A percentile compares a stretch with the other conserved stretches of the same genome.
Conservation (phyloP, 108 stramenopile genomes). For the Cyclotella cryptica region DNA sequence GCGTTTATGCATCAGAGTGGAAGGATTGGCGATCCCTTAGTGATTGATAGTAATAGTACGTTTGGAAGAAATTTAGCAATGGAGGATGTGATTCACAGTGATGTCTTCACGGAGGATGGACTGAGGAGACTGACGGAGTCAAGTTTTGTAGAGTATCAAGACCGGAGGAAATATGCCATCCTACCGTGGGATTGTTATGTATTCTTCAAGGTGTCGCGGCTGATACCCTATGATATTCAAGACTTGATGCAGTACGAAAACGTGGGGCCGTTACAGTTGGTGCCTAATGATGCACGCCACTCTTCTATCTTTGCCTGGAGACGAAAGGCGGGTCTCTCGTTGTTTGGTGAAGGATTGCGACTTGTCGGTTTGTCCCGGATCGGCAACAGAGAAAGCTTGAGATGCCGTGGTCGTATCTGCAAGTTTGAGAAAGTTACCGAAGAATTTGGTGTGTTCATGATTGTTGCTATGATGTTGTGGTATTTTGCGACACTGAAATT, state of each 20-base stretch:
- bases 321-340: slow-evolving; percentile 26
- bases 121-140: slow-evolving; percentile 44
- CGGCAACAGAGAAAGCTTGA: slow-evolving; percentile 15
- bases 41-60: slow-evolving; percentile 41
- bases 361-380: slow-evolving; percentile 23
- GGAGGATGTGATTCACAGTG: slow-evolving; percentile 39
- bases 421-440: slow-evolving; percentile 44
- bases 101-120: slow-evolving; percentile 46
- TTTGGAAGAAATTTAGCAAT: slow-evolving; percentile 37
- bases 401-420: slow-evolving; percentile 40
- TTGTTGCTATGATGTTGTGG: slow-evolving; percentile 24
- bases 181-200: slow-evolving; percentile 55
- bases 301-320: slow-evolving; percentile 23
- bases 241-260: slow-evolving; percentile 36
- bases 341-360: slow-evolving; percentile 27
- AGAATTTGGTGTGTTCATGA: slow-evolving; percentile 15
- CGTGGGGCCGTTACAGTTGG: slow-evolving; percentile 20
- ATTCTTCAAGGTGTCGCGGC: slow-evolving; percentile 54
- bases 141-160: slow-evolving; percentile 43
- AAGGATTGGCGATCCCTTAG: slow-evolving; percentile 40
- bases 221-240: slow-evolving; percentile 48
- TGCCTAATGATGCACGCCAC: slow-evolving; percentile 31
- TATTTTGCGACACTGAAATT: slow-evolving; percentile 34
- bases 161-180: slow-evolving; percentile 50
- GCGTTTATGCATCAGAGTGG: slow-evolving; percentile 52